phyloP scores from a whole-genome alignment of 2,329 filamentous ascomycete genomes.

The Ascochyta fabae region DNA sequence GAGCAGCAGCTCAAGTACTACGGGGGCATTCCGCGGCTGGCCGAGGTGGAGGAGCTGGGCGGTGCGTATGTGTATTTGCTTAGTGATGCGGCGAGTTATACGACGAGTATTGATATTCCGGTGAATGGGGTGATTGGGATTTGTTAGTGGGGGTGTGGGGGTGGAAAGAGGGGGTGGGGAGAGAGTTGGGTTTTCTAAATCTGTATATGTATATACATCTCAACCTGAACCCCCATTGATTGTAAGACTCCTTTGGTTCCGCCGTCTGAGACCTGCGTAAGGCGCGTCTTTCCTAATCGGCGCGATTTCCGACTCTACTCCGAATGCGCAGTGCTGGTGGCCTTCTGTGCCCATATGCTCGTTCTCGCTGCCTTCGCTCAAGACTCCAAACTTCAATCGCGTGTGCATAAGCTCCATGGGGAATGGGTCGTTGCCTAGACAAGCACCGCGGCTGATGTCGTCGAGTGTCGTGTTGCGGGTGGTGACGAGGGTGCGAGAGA shows the following conservation, averaged over 20 bases:
- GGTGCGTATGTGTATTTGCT: slow-evolving; percentile 65
- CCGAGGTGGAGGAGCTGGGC: slow-evolving; percentile 60
- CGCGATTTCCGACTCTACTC: slow-evolving; percentile 36
- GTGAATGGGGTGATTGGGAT: slow-evolving; percentile 48
- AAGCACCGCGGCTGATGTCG: slow-evolving; percentile 49
- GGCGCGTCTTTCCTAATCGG: slow-evolving; percentile 29
- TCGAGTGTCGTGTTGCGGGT: slow-evolving; percentile 46
- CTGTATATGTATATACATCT: too few species aligned
- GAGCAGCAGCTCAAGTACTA: slow-evolving; percentile 65
- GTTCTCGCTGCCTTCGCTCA: slow-evolving; percentile 36
- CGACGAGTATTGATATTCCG: slow-evolving; percentile 59
- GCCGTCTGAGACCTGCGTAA: slow-evolving; percentile 32
- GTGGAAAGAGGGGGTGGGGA: not conserved
- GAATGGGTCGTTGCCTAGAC: slow-evolving; percentile 50
- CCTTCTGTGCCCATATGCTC: slow-evolving; percentile 31
- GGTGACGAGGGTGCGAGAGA: slow-evolving; percentile 45
- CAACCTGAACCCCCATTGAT: too few species aligned
- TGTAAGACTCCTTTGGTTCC: not conserved
- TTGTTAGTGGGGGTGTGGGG: slow-evolving; percentile 17
- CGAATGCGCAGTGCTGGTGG: slow-evolving; percentile 42
- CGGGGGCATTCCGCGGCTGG: slow-evolving; percentile 62
- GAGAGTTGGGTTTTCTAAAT: too few species aligned
- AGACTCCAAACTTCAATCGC: slow-evolving; percentile 47
- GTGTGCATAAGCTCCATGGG: slow-evolving; percentile 48
- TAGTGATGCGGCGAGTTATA: slow-evolving; percentile 60